Conservation (phyloP, 306 rosid genomes). For the Vigna nakashimae region DNA sequence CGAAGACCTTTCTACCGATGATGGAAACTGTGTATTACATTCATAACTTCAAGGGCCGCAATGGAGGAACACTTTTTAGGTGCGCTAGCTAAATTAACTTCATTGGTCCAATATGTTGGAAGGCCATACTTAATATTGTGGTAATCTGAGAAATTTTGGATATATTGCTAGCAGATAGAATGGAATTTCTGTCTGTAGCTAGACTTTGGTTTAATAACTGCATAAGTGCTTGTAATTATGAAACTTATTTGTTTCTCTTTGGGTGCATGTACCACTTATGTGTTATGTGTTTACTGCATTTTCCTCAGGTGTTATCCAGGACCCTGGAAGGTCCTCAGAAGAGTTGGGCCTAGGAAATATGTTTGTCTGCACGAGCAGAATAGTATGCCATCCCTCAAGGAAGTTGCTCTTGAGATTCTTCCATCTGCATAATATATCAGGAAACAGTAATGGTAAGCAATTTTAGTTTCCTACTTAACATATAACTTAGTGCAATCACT, state of each 20-base stretch:
- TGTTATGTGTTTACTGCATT: background rate
- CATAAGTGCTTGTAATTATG: background rate
- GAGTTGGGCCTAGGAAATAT: constrained; percentile 51
- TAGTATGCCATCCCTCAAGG: constrained; percentile 91
- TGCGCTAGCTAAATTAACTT: constrained; percentile 39
- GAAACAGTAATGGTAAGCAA: constrained; percentile 36
- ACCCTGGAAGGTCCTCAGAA: constrained; percentile 88
- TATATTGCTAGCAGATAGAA: constrained; percentile 1
- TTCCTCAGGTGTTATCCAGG: constrained; percentile 81
- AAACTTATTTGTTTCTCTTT: background rate
- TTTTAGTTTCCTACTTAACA: constrained; percentile 6
- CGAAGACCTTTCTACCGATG: constrained; percentile 73
- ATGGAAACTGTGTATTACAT: constrained; percentile 93
- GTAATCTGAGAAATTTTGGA: constrained; percentile 20
- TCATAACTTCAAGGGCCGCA: constrained; percentile 88
- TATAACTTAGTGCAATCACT: background rate
- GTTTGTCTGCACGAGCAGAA: constrained; percentile 78
- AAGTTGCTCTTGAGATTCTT: constrained; percentile 90
- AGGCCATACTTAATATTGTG: constrained; percentile 12
- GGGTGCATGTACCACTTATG: constrained; percentile 15
- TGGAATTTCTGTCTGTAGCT: constrained; percentile 9
- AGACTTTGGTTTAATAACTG: constrained; percentile 26
- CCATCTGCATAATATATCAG: constrained; percentile 61
- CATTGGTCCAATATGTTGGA: constrained; percentile 26
- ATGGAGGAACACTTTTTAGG: constrained; percentile 94